Evolutionary conservation across 1,284 basidiomycete species (phyloP), one percentile per base, ranked within the genome.

Genomic region (Omphalotus olearius): DNA sequence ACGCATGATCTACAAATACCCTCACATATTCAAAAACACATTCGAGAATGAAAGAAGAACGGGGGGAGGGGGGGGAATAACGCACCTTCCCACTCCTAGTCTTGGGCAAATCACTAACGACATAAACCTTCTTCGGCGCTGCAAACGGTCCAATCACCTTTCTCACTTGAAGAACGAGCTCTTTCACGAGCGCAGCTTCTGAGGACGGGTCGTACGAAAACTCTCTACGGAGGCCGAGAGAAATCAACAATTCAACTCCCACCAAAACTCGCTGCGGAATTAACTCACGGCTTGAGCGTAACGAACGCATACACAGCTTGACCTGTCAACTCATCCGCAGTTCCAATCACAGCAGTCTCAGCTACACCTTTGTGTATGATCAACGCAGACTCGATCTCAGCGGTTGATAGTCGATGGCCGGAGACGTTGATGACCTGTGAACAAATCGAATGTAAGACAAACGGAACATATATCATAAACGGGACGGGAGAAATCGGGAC

Each of bases 141-240:
- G 96, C 94, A 68, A 98, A 98, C 2, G 94, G 93, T 2, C 94
- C 94, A 58, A 98, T 98, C 39, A 90, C 88, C 72, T 96, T 97
- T 64, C 96, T 85, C 20, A 99, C 96, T 71, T 98, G 95, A 38
- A 98, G 82, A 14, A 88, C 80, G 56, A 98, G 83, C 71, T 98
- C 96, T 72, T 97, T 98, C 56, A 73, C 63, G 43, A 99, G 80
- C 1, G 73, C 78, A 1, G 77, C 64, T 67, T 95, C 91, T 58
- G 92, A 77, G 49, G 75, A 71, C 4, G 72, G 65, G 62, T 90
- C 84, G 64, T 83, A 86, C 44, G 81, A 72, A 73, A 95, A 97
- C 66, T 95, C 92, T 69, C 90, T 89, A 57, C 3, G 40, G 38
- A 4, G 33, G 28, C 45, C n/a, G 6, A 37, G 18, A 28, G 17